phyloP scores from a whole-genome alignment of 1,284 basidiomycete genomes.

The Rhodotorula sp. region DNA sequence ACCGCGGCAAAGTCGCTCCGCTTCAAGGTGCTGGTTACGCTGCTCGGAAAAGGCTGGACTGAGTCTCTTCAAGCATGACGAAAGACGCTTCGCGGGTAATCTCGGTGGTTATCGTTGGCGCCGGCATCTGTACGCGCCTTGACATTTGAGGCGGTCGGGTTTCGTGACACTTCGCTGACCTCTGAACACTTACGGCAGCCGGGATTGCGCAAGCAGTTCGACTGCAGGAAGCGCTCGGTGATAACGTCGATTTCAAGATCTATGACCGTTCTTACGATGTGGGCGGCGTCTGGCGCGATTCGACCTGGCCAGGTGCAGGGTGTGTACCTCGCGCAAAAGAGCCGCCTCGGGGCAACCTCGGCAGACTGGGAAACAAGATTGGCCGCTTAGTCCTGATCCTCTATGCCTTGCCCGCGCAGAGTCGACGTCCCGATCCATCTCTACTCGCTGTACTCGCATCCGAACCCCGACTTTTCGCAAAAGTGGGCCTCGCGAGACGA shows the following conservation, averaged over 20 bases:
- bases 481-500: constrained; percentile 27
- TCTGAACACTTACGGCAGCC: constrained; percentile 2
- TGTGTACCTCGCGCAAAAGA: not conserved
- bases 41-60: no score
- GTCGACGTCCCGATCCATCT: constrained; percentile 45
- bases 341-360: not conserved
- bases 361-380: not conserved
- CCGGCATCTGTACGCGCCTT: constrained; percentile 8
- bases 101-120: constrained; percentile 16
- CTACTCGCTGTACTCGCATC: constrained; percentile 43
- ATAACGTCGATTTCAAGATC: constrained; percentile 35
- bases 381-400: not conserved
- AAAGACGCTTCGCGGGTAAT: not conserved
- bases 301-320: constrained; percentile 39
- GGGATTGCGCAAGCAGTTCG: constrained; percentile 44
- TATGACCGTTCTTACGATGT: constrained; percentile 38
- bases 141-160: accelerated
- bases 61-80: not conserved
- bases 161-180: not conserved
- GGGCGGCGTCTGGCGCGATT: constrained; percentile 45
- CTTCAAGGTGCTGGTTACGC: no score
- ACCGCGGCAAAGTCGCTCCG: no score
- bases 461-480: constrained; percentile 24
- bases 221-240: constrained; percentile 39
- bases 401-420: not conserved